Evolutionary conservation across 2,329 filamentous ascomycete genomes (phyloP).

Genomic region (Fulvia fulva): DNA sequence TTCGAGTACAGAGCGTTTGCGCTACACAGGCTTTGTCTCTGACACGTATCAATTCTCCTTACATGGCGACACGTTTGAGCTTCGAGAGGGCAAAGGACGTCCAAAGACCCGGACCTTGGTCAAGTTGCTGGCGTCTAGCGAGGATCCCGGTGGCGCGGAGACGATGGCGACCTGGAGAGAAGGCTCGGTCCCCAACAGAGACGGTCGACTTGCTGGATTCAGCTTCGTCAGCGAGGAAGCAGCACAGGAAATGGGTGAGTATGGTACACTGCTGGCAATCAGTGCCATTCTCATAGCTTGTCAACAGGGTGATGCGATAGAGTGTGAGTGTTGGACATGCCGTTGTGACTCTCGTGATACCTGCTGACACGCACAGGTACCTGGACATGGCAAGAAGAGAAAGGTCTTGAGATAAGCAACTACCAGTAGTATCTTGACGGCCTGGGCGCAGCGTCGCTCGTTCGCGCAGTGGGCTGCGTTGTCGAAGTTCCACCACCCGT

Average conservation of each 20-base stretch:
- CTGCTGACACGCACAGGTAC: not conserved
- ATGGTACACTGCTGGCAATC: not conserved
- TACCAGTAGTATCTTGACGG: not conserved
- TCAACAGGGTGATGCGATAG: constrained; percentile 1
- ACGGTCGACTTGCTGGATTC: not conserved
- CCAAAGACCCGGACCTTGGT: not conserved
- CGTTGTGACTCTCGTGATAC: not conserved
- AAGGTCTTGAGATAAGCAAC: not conserved
- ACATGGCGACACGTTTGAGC: not conserved
- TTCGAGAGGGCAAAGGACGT: constrained; percentile 1
- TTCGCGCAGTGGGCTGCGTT: not conserved
- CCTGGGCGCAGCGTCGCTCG: not conserved
- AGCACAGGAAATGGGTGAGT: not conserved
- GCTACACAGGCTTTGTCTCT: not conserved
- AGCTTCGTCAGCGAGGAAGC: constrained; percentile 2
- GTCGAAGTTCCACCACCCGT: too few relatives aligned
- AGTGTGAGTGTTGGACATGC: not conserved
- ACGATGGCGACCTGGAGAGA: constrained; percentile 1
- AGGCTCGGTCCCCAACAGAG: constrained; percentile 2
- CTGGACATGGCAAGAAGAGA: constrained; percentile 3
- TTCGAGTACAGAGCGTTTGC: not conserved
- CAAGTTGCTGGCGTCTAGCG: not conserved
- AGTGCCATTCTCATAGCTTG: not conserved
- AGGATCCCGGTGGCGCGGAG: not conserved
- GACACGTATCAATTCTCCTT: not conserved